phyloP scores from a whole-genome alignment of 2,329 filamentous ascomycete species.

The Xylaria hypoxylon region DNA sequence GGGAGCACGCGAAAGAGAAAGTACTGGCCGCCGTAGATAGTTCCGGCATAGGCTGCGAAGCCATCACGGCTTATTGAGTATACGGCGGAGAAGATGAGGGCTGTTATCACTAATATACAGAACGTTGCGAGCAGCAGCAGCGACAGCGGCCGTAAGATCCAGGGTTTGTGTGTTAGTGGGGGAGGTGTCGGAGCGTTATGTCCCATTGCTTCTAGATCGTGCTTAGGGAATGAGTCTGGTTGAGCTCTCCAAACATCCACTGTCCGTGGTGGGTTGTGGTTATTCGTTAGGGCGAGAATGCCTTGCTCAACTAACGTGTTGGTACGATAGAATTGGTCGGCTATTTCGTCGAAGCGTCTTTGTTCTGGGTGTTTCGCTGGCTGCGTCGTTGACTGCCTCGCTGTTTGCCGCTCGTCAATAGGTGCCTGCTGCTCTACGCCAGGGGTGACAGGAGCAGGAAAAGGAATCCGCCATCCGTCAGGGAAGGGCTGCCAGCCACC shows the following conservation, averaged over 20 bases:
- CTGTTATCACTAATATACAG: constrained; percentile 77
- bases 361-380: constrained; percentile 1
- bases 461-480: constrained; percentile 12
- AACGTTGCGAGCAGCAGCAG: constrained; percentile 70
- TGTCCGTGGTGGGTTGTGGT: constrained; percentile 45
- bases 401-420: background rate
- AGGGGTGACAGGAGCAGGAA: constrained; percentile 9
- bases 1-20: constrained; percentile 90
- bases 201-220: constrained; percentile 53
- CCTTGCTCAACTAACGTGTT: constrained; percentile 26
- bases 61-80: constrained; percentile 73
- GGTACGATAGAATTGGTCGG: constrained; percentile 27
- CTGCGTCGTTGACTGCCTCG: no score
- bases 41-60: constrained; percentile 73
- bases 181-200: constrained; percentile 52
- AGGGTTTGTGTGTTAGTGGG: constrained; percentile 76
- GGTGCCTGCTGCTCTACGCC: constrained; percentile 7
- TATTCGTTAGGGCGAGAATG: constrained; percentile 5
- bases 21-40: constrained; percentile 78
- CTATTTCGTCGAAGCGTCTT: constrained; percentile 25
- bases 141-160: constrained; percentile 74
- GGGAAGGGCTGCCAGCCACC: constrained; percentile 12
- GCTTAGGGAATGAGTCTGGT: constrained; percentile 46
- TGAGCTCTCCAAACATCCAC: constrained; percentile 49
- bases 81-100: constrained; percentile 77